Evolutionary conservation across 2,329 filamentous ascomycete species (phyloP).

Genomic region (Fusarium pseudocircinatum): DNA sequence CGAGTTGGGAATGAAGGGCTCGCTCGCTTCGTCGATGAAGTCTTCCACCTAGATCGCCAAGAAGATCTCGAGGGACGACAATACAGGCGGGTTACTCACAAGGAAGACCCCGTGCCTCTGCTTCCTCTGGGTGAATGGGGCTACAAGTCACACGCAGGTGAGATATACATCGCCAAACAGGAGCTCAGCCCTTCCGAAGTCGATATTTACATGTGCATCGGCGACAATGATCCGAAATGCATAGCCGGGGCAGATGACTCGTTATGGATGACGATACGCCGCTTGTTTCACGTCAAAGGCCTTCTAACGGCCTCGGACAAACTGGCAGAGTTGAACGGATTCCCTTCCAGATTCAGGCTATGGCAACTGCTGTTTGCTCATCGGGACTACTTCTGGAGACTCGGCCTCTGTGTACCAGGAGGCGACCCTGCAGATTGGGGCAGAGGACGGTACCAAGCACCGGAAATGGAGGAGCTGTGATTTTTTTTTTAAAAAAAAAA

Average conservation of each 20-base stretch:
- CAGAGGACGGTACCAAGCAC: constrained; percentile 57
- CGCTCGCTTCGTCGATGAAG: constrained; percentile 62
- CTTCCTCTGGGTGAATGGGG: constrained; percentile 90
- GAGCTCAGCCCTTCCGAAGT: constrained; percentile 72
- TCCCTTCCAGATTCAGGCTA: constrained; percentile 72
- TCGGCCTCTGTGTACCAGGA: constrained; percentile 88
- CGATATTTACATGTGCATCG: constrained; percentile 77
- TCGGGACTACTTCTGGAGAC: constrained; percentile 94
- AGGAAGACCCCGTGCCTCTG: constrained; percentile 86
- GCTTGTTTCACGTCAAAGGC: constrained; percentile 39
- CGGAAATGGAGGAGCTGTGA: constrained; percentile 51
- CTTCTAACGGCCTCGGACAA: constrained; percentile 37
- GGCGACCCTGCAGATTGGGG: constrained; percentile 77
- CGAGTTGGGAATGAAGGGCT: constrained; percentile 68
- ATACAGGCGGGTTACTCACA: constrained; percentile 86
- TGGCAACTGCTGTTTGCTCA: constrained; percentile 96
- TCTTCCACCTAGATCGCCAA: constrained; percentile 57
- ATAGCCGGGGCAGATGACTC: constrained; percentile 68
- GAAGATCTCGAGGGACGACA: constrained; percentile 47
- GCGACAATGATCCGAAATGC: constrained; percentile 76
- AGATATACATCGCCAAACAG: constrained; percentile 83
- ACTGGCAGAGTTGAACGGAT: constrained; percentile 54
- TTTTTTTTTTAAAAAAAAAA: background rate
- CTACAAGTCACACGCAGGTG: constrained; percentile 84
- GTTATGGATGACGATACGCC: constrained; percentile 41